Percentiles rank a stretch among this genome's conserved stretches.
Evolutionary conservation across 257 asterid genomes (phyloP).

Genomic region (Solanum chiquidenum): DNA sequence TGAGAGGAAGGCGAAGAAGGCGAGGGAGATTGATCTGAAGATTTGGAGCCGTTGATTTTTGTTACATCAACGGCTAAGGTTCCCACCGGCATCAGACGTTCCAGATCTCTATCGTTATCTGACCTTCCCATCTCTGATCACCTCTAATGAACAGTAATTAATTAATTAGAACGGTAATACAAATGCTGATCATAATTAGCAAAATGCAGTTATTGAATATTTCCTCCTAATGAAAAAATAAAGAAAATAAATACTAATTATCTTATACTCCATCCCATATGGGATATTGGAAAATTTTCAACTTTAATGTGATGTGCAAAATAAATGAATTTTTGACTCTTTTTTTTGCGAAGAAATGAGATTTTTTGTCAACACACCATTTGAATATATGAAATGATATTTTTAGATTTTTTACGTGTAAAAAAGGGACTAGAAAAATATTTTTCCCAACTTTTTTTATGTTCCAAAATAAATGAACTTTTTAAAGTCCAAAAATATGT

Average conservation of each 20-base stretch:
- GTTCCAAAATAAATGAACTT: neutral
- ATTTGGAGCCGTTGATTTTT: neutral
- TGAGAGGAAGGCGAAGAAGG: neutral
- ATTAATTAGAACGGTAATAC: neutral
- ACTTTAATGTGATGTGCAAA: neutral
- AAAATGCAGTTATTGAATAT: neutral
- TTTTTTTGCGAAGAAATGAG: neutral
- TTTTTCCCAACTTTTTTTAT: neutral
- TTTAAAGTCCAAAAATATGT: neutral
- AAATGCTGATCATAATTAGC: neutral
- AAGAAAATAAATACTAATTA: neutral
- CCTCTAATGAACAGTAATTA: neutral
- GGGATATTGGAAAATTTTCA: neutral
- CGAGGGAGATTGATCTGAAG: neutral
- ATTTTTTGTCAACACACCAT: neutral
- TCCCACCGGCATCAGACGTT: slow-evolving; percentile 4
- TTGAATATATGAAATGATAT: neutral
- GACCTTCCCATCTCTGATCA: neutral
- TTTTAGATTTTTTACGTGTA: neutral
- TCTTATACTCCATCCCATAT: neutral
- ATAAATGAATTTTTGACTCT: neutral
- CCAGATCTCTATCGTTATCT: slow-evolving; percentile 12
- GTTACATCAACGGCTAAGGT: neutral
- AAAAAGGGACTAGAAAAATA: neutral
- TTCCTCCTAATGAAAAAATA: neutral